Percentiles rank a stretch among this genome's conserved stretches.
Conservation (phyloP, 352 stramenopile species). For the Pythium rishiriense region DNA sequence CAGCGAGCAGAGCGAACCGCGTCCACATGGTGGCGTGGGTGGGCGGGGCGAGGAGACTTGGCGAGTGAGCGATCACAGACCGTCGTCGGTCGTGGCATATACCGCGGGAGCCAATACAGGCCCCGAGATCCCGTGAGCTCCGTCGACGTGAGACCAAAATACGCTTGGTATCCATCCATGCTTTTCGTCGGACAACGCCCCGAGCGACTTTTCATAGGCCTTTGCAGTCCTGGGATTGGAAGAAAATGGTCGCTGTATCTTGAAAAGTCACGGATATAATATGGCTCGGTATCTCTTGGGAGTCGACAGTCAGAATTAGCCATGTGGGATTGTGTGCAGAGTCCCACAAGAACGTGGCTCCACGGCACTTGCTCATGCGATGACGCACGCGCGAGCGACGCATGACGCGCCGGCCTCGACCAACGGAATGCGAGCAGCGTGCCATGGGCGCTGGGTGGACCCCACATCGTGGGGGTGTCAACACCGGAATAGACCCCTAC, state of each 20-base stretch:
- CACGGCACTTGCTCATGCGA: neutral
- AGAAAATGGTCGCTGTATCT: conserved; percentile 15
- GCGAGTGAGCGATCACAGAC: conserved; percentile 23
- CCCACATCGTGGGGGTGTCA: neutral
- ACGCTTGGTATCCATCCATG: conserved; percentile 7
- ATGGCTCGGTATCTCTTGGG: conserved; percentile 14
- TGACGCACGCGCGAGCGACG: conserved; percentile 1
- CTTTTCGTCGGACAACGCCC: too few species aligned
- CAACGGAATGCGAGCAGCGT: conserved; percentile 18
- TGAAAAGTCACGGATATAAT: conserved; percentile 7
- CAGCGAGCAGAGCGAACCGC: conserved; percentile 22
- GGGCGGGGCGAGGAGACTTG: conserved; percentile 8
- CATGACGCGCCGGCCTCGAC: conserved; percentile 11
- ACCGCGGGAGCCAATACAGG: too few species aligned
- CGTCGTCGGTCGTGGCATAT: too few species aligned
- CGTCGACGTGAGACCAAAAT: neutral
- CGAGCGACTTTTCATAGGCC: conserved; percentile 4
- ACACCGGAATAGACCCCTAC: neutral
- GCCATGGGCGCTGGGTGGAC: neutral
- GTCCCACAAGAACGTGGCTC: neutral
- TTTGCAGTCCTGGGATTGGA: conserved; percentile 13
- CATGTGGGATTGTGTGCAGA: neutral
- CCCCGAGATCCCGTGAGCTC: too few species aligned
- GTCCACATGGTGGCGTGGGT: conserved; percentile 24
- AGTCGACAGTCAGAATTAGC: neutral